Base-by-base conservation (phyloP, 352 stramenopile genomes). In the Pythium utonaiense region DNA sequence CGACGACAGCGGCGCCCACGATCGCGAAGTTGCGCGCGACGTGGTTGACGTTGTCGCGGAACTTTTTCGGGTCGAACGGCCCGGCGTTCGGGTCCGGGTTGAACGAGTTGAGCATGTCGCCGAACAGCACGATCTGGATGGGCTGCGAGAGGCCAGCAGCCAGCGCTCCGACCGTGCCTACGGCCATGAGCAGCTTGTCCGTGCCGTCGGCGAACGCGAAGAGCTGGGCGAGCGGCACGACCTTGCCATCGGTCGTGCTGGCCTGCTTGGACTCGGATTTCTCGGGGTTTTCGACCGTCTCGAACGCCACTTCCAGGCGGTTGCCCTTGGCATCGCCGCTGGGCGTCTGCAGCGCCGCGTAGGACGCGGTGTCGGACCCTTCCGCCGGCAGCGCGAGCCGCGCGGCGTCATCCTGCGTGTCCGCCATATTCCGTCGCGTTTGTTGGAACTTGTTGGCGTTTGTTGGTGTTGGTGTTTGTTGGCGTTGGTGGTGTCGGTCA, bases 31-130 rank as follows among this genome's bases (percentile, higher is more conserved):
- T 70, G 49, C 51, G 59, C 53, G 62, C 22, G 22, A 68, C 41
- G 0, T 17, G 3, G 58, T 71, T 66, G 44, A 73, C 61, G 4
- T 54, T 34, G 13, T 53, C 17, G 57, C 24, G 36, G 22, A 64
- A 53, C 0, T n/a, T n/a, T n/a, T 36, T 12, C 6, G 31, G 31
- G 31, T 47, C 49, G 27, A 1, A 6, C 3, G 27, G 7, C 6
- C 42, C 16, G 8, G 19, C 16, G 17, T 66, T 57, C 31, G 12
- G 1, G 0, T 3, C 6, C 1, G 53, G 53, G 31, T 74, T 74
- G 57, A 78, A 78, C 16, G 71, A 54, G 51, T 75, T 69, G 30
- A 75, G 50, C n/a, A 64, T 52, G 36, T 78, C 64, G 8, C 71
- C 71, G 24, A 78, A 54, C 34, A 78, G 59, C 30, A 76, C 3